Base-by-base conservation (phyloP, 208 protist species). In the Trypanosoma melophagium region DNA sequence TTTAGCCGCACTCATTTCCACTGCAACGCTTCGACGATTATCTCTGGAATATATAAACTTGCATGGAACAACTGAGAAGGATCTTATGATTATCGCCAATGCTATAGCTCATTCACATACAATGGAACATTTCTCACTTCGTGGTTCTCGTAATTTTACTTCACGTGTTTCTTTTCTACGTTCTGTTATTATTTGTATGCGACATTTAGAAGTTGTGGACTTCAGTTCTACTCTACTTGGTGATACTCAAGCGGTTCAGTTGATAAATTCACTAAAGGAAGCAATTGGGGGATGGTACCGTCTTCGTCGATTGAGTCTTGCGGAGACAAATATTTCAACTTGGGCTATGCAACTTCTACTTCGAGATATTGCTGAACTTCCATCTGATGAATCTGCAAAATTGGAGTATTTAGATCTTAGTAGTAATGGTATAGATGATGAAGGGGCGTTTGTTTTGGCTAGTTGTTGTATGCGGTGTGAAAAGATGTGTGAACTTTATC, bases 201-300 rank as follows among this genome's bases (percentile, higher is more conserved):
- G 25, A 16, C 52, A 69, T 3, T 63, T 73, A n/a, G 13, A 35
- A n/a, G 38, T 53, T 24, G 0, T 93, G 16, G 83, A 90, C 35
- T 19, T 93, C 5, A 71, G 77, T 17, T 65, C 80, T 53, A 86
- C 77, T 8, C 61, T 71, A 10, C 70, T 89, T 17, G 77, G 75
- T 12, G 84, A 87, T 56, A 71, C 83, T 28, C 56, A 57, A 44
- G 53, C 83, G 35, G 17, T 66, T 25, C 40, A 74, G 55, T 24
- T 86, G 25, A 41, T 87, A 49, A 44, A 47, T n/a, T 65, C 73
- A 17, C 66, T 89, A 59, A 54, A 60, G 17, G 38, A 41, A 12
- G 70, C 71, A 22, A 52, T 79, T 19, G 81, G 83, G 54, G 83
- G 87, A 41, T 93, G 87, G 87, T 75, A 77, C 63, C 66, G 56